phyloP scores from a whole-genome alignment of 1,139 yeast genomes.

The Sugiyamaella xylanicola region DNA sequence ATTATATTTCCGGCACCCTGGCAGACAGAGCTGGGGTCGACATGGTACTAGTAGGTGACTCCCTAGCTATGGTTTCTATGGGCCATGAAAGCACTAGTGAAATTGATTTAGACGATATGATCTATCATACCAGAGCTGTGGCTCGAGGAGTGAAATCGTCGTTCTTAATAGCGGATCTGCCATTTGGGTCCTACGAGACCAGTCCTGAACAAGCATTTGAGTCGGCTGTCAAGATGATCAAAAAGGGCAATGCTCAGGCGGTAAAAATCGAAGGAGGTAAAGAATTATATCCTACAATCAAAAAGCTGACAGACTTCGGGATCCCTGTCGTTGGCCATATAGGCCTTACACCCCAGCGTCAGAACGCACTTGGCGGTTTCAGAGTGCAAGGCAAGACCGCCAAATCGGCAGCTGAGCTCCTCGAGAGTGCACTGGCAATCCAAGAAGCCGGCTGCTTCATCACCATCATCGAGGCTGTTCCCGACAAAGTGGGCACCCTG shows the following conservation, averaged over 20 bases:
- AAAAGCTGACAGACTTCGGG: conserved; percentile 61
- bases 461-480: conserved; percentile 82
- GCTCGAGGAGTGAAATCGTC: conserved; percentile 67
- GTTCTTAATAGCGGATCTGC: conserved; percentile 81
- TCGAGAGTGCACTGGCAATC: conserved; percentile 66
- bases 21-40: conserved; percentile 75
- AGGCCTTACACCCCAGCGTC: conserved; percentile 90
- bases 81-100: conserved; percentile 82
- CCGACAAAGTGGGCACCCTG: conserved; percentile 66
- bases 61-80: conserved; percentile 86
- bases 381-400: conserved; percentile 75
- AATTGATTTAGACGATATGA: conserved; percentile 73
- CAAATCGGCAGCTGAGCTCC: conserved; percentile 58
- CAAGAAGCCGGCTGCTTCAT: conserved; percentile 80
- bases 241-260: conserved; percentile 68
- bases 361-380: conserved; percentile 80
- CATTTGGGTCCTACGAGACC: conserved; percentile 82
- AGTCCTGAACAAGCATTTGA: conserved; percentile 65
- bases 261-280: conserved; percentile 87
- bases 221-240: conserved; percentile 63
- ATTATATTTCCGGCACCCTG: conserved; percentile 71
- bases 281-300: conserved; percentile 54
- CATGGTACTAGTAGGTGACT: conserved; percentile 81
- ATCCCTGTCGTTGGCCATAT: conserved; percentile 92
- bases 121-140: conserved; percentile 76